Conservation (phyloP, 495 filamentous ascomycete genomes). For the Aspergillus affinis region DNA sequence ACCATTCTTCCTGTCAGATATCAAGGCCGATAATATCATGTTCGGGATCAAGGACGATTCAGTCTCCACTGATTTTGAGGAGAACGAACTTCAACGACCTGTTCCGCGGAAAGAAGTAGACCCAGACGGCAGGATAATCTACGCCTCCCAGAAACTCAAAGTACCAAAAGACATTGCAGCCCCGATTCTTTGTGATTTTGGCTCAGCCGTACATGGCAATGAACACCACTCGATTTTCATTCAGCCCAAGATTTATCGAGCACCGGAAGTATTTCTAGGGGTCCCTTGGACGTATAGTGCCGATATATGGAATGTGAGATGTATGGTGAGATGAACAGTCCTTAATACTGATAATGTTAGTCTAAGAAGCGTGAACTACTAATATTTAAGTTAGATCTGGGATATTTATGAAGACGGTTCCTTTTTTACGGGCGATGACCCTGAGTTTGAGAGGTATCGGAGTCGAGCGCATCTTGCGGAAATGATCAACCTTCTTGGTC, state of each 20-base stretch:
- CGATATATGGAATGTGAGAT: slow-evolving; percentile 46
- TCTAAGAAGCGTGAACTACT: neutral
- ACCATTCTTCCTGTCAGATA: slow-evolving; percentile 21
- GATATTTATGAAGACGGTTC: slow-evolving; percentile 28
- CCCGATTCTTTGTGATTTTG: slow-evolving; percentile 34
- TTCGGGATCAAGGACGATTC: slow-evolving; percentile 36
- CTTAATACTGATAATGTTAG: neutral
- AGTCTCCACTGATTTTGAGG: slow-evolving; percentile 28
- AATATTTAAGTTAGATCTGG: slow-evolving; percentile 28
- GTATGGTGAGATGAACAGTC: slow-evolving; percentile 34
- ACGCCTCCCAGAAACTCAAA: slow-evolving; percentile 25
- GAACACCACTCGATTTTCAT: slow-evolving; percentile 20
- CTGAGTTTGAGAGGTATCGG: slow-evolving; percentile 26
- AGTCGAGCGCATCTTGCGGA: slow-evolving; percentile 47
- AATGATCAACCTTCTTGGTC: slow-evolving; percentile 43
- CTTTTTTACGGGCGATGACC: slow-evolving; percentile 28
- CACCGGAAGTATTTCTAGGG: slow-evolving; percentile 42
- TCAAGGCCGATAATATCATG: slow-evolving; percentile 41
- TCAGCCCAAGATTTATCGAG: slow-evolving; percentile 41
- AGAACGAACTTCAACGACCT: slow-evolving; percentile 29
- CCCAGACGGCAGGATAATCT: slow-evolving; percentile 27
- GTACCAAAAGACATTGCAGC: slow-evolving; percentile 19
- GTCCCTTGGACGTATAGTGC: slow-evolving; percentile 39
- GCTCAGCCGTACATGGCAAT: slow-evolving; percentile 22
- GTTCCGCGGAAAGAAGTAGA: slow-evolving; percentile 24